Percentiles rank a stretch among this genome's conserved stretches.
phyloP scores from a whole-genome alignment of 805 yeast species.

The Barnettozyma populi region DNA sequence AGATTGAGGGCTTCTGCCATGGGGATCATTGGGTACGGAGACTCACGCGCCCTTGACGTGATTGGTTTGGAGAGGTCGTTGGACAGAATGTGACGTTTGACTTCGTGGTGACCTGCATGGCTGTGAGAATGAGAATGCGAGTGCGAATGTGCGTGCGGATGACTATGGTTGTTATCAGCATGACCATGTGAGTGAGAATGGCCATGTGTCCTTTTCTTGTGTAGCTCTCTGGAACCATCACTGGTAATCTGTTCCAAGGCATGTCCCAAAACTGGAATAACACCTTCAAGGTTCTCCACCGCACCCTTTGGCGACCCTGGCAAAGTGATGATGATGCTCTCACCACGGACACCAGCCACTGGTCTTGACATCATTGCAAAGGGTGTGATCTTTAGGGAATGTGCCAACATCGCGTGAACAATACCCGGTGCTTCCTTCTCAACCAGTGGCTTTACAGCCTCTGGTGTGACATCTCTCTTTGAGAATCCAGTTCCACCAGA shows the following conservation, averaged over 20 bases:
- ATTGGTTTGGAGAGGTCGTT: constrained; percentile 35
- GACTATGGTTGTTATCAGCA: background rate
- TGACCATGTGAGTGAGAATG: background rate
- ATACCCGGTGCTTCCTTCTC: constrained; percentile 44
- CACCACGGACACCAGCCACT: constrained; percentile 39
- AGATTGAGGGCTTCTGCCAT: constrained; percentile 34
- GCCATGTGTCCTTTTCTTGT: constrained; percentile 17
- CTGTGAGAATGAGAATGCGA: constrained; percentile 4
- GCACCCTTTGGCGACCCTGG: constrained; percentile 53
- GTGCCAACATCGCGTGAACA: constrained; percentile 40
- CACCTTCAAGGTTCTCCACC: constrained; percentile 36
- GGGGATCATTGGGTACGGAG: constrained; percentile 45
- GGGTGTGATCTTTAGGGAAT: constrained; percentile 40
- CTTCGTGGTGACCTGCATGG: constrained; percentile 18
- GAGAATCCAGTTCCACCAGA: constrained; percentile 53
- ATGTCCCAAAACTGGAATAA: constrained; percentile 36
- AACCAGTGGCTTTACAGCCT: constrained; percentile 39
- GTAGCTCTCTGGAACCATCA: constrained; percentile 36
- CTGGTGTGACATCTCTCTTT: constrained; percentile 43
- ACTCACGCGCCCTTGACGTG: constrained; percentile 36
- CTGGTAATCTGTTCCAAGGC: constrained; percentile 35
- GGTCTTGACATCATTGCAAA: constrained; percentile 46
- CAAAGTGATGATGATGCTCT: constrained; percentile 37
- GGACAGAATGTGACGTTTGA: constrained; percentile 35
- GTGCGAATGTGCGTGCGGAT: constrained; percentile 12